Evolutionary conservation across 371 early-diverging fungal genomes (phyloP).

Genomic region (Lichtheimia hyalospora): DNA sequence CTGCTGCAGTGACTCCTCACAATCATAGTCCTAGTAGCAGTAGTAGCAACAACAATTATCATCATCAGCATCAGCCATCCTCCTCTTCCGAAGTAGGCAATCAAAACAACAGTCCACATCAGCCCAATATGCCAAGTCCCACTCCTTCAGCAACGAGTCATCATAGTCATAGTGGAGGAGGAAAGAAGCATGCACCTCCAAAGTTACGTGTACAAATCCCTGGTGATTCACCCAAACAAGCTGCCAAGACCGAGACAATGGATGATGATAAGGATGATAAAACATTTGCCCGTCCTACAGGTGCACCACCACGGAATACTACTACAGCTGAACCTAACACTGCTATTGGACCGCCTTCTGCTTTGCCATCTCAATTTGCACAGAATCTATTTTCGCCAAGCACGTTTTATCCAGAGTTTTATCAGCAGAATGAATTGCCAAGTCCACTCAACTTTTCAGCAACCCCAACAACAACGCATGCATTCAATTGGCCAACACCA

Average conservation of each 20-base stretch:
- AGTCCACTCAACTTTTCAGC: conserved; percentile 66
- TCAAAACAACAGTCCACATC: conserved; percentile 11
- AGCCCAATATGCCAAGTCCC: conserved; percentile 15
- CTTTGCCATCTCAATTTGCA: conserved; percentile 72
- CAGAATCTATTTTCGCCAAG: conserved; percentile 79
- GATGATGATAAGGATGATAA: background rate
- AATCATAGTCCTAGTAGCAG: conserved; percentile 1
- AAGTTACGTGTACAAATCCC: conserved; percentile 58
- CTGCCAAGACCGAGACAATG: conserved; percentile 1
- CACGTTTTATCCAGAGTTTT: conserved; percentile 77
- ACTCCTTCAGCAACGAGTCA: conserved; percentile 16
- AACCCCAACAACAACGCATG: conserved; percentile 55
- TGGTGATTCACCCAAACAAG: conserved; percentile 19
- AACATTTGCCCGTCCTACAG: conserved; percentile 5
- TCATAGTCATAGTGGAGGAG: conserved; percentile 8
- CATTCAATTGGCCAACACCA: conserved; percentile 65
- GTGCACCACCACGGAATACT: background rate
- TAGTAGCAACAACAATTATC: background rate
- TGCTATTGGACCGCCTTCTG: conserved; percentile 41
- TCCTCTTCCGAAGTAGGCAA: conserved; percentile 2
- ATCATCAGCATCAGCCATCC: background rate
- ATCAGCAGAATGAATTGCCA: conserved; percentile 63
- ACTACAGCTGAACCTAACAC: conserved; percentile 6
- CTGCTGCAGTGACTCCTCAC: background rate
- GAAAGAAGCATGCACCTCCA: conserved; percentile 32